These are phyloP conservation scores for Phaeosphaeriaceae sp. DNA, from an alignment of 2,329 filamentous ascomycete genomes.

Conservation along the genomic window DNA sequence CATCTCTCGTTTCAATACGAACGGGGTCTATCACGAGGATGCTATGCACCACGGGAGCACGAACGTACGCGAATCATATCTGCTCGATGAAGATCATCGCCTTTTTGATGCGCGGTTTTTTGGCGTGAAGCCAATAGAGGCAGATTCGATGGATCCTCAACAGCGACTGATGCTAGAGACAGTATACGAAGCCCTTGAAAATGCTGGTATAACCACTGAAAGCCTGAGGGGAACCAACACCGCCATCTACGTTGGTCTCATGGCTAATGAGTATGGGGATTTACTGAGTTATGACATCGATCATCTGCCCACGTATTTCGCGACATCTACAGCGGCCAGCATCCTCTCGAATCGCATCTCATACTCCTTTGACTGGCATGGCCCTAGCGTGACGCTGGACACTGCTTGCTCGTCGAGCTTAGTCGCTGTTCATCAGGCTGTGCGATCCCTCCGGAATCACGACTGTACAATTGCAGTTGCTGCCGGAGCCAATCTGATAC, in stretches of 20 bases:
- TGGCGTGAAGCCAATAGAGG: constrained; percentile 13
- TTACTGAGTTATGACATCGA: background rate
- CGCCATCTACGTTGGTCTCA: background rate
- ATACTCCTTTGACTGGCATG: constrained; percentile 30
- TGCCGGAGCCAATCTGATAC: constrained; percentile 15
- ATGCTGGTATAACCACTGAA: constrained; percentile 8
- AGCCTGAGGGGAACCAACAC: background rate
- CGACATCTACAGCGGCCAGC: constrained; percentile 4
- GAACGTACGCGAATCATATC: constrained; percentile 2
- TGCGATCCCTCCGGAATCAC: constrained; percentile 18
- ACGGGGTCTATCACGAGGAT: background rate
- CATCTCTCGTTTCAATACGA: background rate
- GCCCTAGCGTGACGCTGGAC: constrained; percentile 31
- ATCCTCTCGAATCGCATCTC: constrained; percentile 26
- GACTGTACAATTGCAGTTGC: constrained; percentile 21
- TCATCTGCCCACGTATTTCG: constrained; percentile 1
- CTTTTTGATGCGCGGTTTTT: constrained; percentile 28
- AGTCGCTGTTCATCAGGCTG: constrained; percentile 37
- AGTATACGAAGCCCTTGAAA: constrained; percentile 24
- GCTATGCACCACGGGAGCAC: background rate
- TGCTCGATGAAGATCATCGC: constrained; percentile 12
- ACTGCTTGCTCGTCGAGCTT: constrained; percentile 34
- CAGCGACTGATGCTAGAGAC: constrained; percentile 25
- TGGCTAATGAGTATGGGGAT: background rate
- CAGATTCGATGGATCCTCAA: constrained; percentile 27